Percentiles rank a stretch among this genome's conserved stretches.
These are phyloP conservation scores for Aspergillus thermomutatus DNA, from an alignment of 2,329 filamentous ascomycete genomes.

Conservation along the genomic window DNA sequence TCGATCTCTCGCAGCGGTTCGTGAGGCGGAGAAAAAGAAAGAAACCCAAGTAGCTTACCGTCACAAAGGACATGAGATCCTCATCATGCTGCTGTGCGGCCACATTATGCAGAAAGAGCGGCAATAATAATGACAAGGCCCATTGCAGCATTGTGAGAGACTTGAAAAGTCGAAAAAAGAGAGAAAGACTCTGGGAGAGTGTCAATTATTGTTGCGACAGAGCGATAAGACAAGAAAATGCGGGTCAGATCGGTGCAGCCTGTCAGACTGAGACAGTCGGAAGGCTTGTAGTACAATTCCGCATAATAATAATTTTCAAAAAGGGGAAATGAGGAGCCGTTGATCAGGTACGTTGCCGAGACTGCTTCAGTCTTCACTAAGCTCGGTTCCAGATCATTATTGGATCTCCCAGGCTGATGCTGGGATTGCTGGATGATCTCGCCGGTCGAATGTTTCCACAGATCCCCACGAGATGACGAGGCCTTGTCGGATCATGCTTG, in stretches of 20 bases:
- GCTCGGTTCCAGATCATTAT: background rate
- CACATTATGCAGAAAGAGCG: conserved; percentile 5
- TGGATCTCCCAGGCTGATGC: background rate
- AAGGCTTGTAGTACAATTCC: background rate
- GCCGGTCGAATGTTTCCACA: background rate
- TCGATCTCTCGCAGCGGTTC: background rate
- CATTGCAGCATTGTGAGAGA: background rate
- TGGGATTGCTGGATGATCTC: background rate
- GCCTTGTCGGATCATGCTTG: background rate
- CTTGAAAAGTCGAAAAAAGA: background rate
- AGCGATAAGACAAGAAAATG: background rate
- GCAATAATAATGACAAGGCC: background rate
- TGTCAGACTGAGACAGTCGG: background rate
- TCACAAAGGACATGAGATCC: conserved; percentile 16
- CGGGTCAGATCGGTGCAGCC: background rate
- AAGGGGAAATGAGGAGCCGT: background rate
- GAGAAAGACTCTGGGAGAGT: background rate
- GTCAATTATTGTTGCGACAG: background rate
- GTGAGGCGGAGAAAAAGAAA: no score
- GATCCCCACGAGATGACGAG: background rate
- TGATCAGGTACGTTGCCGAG: background rate
- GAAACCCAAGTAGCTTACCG: conserved; percentile 6
- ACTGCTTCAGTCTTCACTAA: background rate
- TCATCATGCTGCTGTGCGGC: conserved; percentile 7
- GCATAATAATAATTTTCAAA: background rate